These are phyloP conservation scores for Yarrowia bubula DNA, from an alignment of 805 yeast genomes.

Conservation along the genomic window DNA sequence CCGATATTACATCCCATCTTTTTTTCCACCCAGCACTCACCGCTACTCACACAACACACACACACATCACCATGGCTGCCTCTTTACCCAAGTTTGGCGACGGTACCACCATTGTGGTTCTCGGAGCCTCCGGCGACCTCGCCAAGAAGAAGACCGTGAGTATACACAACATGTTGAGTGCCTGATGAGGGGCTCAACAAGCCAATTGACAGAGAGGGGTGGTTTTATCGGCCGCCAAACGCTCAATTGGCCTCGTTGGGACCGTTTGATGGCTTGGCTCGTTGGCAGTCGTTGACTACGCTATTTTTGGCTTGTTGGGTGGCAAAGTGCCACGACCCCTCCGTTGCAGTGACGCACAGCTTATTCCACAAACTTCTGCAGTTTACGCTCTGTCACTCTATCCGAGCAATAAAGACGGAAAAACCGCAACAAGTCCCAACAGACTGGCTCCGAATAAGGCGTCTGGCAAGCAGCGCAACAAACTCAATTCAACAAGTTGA, in stretches of 20 bases:
- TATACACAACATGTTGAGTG: neutral
- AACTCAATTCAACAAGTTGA: neutral
- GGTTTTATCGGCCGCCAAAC: too few species aligned
- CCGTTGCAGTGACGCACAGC: neutral
- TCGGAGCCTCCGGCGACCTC: slow-evolving; percentile 94
- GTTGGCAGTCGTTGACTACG: neutral
- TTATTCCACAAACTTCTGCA: neutral
- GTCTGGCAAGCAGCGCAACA: slow-evolving; percentile 8
- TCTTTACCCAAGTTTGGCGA: slow-evolving; percentile 49
- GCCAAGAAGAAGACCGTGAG: slow-evolving; percentile 82
- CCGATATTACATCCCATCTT: neutral
- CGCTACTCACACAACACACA: neutral
- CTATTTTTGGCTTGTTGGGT: neutral
- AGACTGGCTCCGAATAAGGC: slow-evolving; percentile 13
- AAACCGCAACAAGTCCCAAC: slow-evolving; percentile 19
- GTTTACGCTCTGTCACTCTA: neutral
- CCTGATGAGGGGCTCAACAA: neutral
- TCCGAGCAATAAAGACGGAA: slow-evolving; percentile 17
- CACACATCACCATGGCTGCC: slow-evolving; percentile 18
- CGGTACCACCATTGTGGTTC: slow-evolving; percentile 71
- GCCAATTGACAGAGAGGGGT: neutral
- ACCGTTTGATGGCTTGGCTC: too few species aligned
- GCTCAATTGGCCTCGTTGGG: too few species aligned
- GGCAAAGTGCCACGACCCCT: too few species aligned
- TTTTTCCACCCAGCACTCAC: neutral